These are phyloP conservation scores for Ogataea pilisensis DNA, from an alignment of 805 yeast species.

Conservation along the genomic window DNA sequence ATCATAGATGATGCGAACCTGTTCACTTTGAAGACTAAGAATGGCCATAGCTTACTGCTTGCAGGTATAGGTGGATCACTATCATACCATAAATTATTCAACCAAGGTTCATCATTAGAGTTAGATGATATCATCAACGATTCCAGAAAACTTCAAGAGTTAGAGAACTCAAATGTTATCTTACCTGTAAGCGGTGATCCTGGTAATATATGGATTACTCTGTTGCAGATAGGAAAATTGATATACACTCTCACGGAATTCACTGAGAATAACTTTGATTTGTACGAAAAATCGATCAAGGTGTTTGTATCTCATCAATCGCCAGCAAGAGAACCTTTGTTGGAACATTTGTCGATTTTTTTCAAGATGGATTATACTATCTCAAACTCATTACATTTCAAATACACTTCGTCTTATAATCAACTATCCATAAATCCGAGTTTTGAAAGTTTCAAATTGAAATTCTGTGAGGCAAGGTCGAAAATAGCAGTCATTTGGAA, in stretches of 20 bases:
- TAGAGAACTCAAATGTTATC: slow-evolving; percentile 22
- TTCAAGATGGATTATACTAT: slow-evolving; percentile 70
- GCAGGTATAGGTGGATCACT: slow-evolving; percentile 73
- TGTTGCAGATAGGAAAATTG: slow-evolving; percentile 66
- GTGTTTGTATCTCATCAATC: slow-evolving; percentile 66
- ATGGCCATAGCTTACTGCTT: slow-evolving; percentile 46
- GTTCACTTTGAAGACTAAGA: slow-evolving; percentile 37
- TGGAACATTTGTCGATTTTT: slow-evolving; percentile 63
- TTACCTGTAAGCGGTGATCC: slow-evolving; percentile 57
- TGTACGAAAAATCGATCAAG: slow-evolving; percentile 43
- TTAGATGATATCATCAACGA: slow-evolving; percentile 30
- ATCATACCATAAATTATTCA: slow-evolving; percentile 63
- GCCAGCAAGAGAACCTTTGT: slow-evolving; percentile 63
- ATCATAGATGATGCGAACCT: slow-evolving; percentile 57
- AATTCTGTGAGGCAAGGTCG: slow-evolving; percentile 56
- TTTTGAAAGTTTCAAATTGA: slow-evolving; percentile 58
- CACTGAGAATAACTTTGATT: slow-evolving; percentile 30
- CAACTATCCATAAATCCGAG: slow-evolving; percentile 61
- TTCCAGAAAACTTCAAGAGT: slow-evolving; percentile 12
- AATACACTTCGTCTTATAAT: slow-evolving; percentile 66
- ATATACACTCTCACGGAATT: slow-evolving; percentile 41
- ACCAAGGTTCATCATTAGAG: slow-evolving; percentile 49
- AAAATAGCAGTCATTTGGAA: slow-evolving; percentile 64
- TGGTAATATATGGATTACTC: slow-evolving; percentile 72
- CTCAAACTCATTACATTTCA: slow-evolving; percentile 68